Evolutionary conservation across 2,329 filamentous ascomycete species (phyloP), one percentile per base, ranked within the genome.

Genomic region (Diaporthe longicolla): DNA sequence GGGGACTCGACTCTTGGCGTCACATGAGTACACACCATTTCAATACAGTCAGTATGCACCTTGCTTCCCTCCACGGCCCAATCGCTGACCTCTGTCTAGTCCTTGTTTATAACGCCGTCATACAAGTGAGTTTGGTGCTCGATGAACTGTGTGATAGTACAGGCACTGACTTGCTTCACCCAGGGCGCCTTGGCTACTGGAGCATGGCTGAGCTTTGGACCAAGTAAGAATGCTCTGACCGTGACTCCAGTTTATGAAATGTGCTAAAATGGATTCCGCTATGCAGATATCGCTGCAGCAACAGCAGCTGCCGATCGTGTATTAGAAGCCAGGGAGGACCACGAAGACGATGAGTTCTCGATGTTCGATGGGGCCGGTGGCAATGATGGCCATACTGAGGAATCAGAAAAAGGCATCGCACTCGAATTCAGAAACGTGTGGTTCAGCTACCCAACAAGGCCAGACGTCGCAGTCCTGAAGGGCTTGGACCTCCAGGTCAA

Each of bases 81-180:
- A 1, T 2, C 7, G 15, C 61, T 66, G 8, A 66, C 29, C 4
- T 37, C 17, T 37, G 19, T 13, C 10, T 7, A 66, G 63, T 81
- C 32, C 77, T 82, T 15, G 81, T 82, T 6, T 82, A 81, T 43
- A 80, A 82, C 50, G 80, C 81, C 13, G 81, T 82, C 0, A 63
- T 82, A n/a, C 80, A 81, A 78, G 80, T 80, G 1, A 79, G 81
- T 48, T 3, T 35, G 3, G 4, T 21, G 1, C 0, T 13, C 2
- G 11, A 2, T 1, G 11, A 13, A 21, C 1, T 5, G 0, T 19
- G 29, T 4, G n/a, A 4, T 11, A 13, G 4, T 32, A 8, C 0
- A 15, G 0, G 9, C 4, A 26, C 15, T 66, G 4, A 52, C 21
- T 21, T 11, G 15, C 0, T 21, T 52, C 32, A 4, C 63, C 9